These are phyloP conservation scores for Candida pseudoglaebosa DNA, from an alignment of 805 yeast species.

Conservation along the genomic window DNA sequence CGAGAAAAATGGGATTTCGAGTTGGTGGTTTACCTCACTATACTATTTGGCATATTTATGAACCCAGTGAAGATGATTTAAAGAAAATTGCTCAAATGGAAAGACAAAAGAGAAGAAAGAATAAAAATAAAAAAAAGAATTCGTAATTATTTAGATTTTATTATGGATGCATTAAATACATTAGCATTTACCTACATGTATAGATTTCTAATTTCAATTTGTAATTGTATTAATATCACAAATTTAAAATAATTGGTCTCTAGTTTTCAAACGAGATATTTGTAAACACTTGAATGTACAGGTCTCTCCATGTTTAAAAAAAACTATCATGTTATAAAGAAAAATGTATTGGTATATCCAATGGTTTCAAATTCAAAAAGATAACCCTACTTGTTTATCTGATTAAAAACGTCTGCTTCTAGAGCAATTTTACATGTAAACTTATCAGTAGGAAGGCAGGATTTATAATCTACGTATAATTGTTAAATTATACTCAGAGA, in stretches of 20 bases:
- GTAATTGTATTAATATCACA: neutral
- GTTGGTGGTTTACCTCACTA: constrained; percentile 91
- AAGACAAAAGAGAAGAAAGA: constrained; percentile 53
- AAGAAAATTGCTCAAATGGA: constrained; percentile 66
- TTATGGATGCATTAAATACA: neutral
- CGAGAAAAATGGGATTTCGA: constrained; percentile 69
- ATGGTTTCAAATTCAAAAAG: too few relatives aligned
- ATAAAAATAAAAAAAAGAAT: constrained; percentile 9
- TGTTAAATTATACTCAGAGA: constrained; percentile 44
- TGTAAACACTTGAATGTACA: too few relatives aligned
- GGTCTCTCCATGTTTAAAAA: too few relatives aligned
- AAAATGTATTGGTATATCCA: too few relatives aligned
- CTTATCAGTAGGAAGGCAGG: constrained; percentile 50
- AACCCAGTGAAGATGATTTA: constrained; percentile 83
- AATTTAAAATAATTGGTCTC: too few relatives aligned
- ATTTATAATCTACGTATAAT: constrained; percentile 39
- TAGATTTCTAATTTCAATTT: neutral
- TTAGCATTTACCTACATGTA: neutral
- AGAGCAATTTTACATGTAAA: constrained; percentile 2
- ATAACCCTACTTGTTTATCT: too few relatives aligned
- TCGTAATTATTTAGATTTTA: neutral
- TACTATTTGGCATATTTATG: constrained; percentile 87
- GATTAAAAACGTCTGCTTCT: too few relatives aligned
- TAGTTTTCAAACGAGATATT: too few relatives aligned
- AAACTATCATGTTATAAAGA: too few relatives aligned